phyloP scores from a whole-genome alignment of 2,329 filamentous ascomycete species.

The Alternaria longipes region DNA sequence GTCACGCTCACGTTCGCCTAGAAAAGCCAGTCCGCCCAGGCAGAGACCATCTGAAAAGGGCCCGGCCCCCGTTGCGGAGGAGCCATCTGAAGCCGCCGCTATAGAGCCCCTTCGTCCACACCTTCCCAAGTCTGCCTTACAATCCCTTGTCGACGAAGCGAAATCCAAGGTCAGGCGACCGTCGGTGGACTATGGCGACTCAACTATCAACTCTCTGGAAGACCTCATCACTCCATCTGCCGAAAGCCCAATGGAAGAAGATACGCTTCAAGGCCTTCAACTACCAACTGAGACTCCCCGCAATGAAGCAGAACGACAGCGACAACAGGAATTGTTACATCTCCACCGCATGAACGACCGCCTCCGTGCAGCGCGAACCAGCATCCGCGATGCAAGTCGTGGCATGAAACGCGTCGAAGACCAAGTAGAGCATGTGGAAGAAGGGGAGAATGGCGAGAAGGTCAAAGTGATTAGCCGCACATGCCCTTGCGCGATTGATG shows the following conservation, averaged over 20 bases:
- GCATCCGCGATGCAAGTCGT: slow-evolving; percentile 55
- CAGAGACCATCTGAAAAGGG: slow-evolving; percentile 23
- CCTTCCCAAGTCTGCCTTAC: slow-evolving; percentile 49
- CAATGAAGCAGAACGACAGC: slow-evolving; percentile 54
- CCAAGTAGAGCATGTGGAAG: slow-evolving; percentile 48
- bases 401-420: slow-evolving; percentile 55
- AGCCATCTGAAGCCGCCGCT: background rate
- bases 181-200: slow-evolving; percentile 53
- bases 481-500: slow-evolving; percentile 31
- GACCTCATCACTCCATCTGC: slow-evolving; percentile 50
- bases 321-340: slow-evolving; percentile 53
- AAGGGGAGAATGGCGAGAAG: slow-evolving; percentile 21
- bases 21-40: slow-evolving; percentile 27
- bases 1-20: slow-evolving; percentile 28
- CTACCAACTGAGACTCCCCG: slow-evolving; percentile 40
- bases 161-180: slow-evolving; percentile 31
- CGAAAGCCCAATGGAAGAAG: slow-evolving; percentile 42
- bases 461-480: slow-evolving; percentile 21
- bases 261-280: slow-evolving; percentile 44
- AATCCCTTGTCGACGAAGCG: slow-evolving; percentile 54
- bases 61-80: slow-evolving; percentile 5
- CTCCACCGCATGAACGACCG: slow-evolving; percentile 55
- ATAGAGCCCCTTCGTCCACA: slow-evolving; percentile 27
- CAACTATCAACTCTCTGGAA: slow-evolving; percentile 59
- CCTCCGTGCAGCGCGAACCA: slow-evolving; percentile 52